Conservation (phyloP, 2,329 filamentous ascomycete genomes). For the Arthrinium puccinioides region DNA sequence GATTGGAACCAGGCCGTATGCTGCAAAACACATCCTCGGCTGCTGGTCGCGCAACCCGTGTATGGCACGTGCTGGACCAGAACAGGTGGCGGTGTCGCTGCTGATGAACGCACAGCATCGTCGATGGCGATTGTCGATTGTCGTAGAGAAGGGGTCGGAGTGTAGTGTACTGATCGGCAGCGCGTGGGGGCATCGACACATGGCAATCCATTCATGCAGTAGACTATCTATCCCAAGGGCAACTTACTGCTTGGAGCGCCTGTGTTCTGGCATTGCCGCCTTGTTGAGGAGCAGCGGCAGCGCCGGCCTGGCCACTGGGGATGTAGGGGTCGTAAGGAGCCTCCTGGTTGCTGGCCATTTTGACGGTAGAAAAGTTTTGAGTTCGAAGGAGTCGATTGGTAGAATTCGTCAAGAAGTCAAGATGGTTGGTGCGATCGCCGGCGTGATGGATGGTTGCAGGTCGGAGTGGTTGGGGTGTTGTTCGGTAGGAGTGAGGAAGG, state of each 20-base stretch:
- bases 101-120: no score
- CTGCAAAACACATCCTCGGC: no score
- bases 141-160: no score
- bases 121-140: no score
- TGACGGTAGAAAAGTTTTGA: constrained; percentile 14
- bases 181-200: no score
- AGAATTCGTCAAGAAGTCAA: neutral
- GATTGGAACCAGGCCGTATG: no score
- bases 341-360: constrained; percentile 44
- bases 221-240: no score
- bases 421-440: neutral
- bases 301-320: constrained; percentile 54
- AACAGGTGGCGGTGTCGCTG: no score
- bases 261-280: constrained; percentile 45
- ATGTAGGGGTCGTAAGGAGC: constrained; percentile 85
- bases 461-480: neutral
- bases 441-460: neutral
- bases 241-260: constrained; percentile 76
- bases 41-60: no score
- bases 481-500: neutral
- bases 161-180: no score
- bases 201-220: no score
- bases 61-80: no score
- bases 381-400: constrained; percentile 1
- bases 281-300: constrained; percentile 27